These are phyloP conservation scores for Phytophthora cactorum DNA, from an alignment of 352 stramenopile genomes.

Conservation along the genomic window DNA sequence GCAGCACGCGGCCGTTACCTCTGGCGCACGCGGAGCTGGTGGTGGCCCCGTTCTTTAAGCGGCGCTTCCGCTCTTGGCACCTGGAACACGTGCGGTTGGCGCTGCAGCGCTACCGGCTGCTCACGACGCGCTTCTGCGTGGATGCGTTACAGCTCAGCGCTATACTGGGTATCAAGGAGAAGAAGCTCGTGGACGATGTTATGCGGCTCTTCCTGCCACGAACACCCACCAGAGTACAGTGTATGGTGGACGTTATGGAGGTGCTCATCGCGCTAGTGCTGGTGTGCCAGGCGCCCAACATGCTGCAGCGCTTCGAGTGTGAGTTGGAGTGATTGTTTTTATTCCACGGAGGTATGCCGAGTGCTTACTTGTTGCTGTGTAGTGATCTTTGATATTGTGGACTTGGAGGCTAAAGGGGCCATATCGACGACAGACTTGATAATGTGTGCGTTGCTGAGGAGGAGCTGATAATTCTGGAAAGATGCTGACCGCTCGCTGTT, in stretches of 20 bases:
- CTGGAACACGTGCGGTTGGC: constrained; percentile 59
- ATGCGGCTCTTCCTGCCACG: constrained; percentile 61
- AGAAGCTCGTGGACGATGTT: constrained; percentile 51
- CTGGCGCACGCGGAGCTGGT: constrained; percentile 49
- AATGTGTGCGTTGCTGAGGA: constrained; percentile 41
- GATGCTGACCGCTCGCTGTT: constrained; percentile 12
- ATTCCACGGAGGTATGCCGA: constrained; percentile 2
- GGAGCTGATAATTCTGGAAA: neutral
- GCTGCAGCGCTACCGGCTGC: constrained; percentile 55
- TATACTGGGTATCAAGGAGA: constrained; percentile 61
- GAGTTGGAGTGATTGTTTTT: constrained; percentile 5
- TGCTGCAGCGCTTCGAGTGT: constrained; percentile 68
- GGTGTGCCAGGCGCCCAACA: constrained; percentile 64
- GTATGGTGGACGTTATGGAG: constrained; percentile 77
- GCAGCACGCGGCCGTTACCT: constrained; percentile 61
- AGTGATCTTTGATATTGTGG: constrained; percentile 73
- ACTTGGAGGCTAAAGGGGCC: constrained; percentile 38
- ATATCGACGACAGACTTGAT: constrained; percentile 56
- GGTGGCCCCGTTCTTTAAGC: constrained; percentile 54
- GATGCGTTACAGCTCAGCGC: constrained; percentile 57
- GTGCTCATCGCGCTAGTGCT: constrained; percentile 66
- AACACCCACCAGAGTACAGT: constrained; percentile 63
- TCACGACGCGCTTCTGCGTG: constrained; percentile 66
- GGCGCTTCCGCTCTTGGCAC: constrained; percentile 64
- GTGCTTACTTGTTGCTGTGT: constrained; percentile 2